Evolutionary conservation across 2,329 filamentous ascomycete species (phyloP).

Genomic region (Aspergillus fumigatiaffinis): DNA sequence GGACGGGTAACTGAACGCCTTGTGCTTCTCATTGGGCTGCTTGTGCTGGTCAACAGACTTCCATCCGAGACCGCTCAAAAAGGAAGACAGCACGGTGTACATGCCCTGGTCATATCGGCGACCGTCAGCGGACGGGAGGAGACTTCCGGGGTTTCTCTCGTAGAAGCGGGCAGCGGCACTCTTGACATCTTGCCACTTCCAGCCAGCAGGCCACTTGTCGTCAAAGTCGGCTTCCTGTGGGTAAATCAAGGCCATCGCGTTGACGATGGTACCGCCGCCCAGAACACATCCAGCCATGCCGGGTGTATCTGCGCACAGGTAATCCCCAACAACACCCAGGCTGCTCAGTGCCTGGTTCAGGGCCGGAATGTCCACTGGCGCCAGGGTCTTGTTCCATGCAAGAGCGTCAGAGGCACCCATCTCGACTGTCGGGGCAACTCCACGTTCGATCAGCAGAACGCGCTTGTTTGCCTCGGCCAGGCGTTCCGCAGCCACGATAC

Average conservation of each 20-base stretch:
- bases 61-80: constrained; percentile 60
- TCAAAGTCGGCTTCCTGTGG: constrained; percentile 64
- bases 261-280: constrained; percentile 16
- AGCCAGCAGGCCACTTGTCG: constrained; percentile 66
- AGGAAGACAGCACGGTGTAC: constrained; percentile 58
- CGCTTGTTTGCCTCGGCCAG: constrained; percentile 16
- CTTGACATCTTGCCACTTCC: constrained; percentile 61
- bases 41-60: constrained; percentile 56
- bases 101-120: constrained; percentile 62
- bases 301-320: constrained; percentile 17
- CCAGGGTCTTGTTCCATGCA: constrained; percentile 16
- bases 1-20: constrained; percentile 58
- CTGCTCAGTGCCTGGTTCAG: constrained; percentile 11
- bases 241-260: constrained; percentile 17
- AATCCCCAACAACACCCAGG: constrained; percentile 11
- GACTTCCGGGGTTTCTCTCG: constrained; percentile 65
- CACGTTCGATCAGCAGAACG: constrained; percentile 18
- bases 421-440: constrained; percentile 10
- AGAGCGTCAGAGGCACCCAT: constrained; percentile 14
- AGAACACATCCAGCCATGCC: constrained; percentile 18
- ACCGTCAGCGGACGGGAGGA: constrained; percentile 61
- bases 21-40: constrained; percentile 60
- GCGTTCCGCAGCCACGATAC: constrained; percentile 18
- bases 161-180: constrained; percentile 61
- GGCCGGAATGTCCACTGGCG: constrained; percentile 16